phyloP scores from a whole-genome alignment of 164 flowering plant species.

The Saururus chinensis region DNA sequence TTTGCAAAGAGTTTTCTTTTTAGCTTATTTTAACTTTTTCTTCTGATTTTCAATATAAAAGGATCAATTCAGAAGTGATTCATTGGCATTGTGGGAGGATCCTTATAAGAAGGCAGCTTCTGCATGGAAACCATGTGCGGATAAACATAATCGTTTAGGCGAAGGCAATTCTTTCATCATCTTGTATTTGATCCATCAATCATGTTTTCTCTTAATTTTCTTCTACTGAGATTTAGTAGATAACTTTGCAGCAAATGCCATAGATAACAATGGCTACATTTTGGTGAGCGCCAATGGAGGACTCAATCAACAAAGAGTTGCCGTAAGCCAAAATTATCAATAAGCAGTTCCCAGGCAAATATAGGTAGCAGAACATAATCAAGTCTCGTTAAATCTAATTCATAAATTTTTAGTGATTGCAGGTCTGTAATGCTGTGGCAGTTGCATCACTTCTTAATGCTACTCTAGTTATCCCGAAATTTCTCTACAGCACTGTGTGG shows the following conservation, averaged over 20 bases:
- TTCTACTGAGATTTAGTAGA: neutral
- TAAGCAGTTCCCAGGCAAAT: neutral
- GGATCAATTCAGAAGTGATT: constrained; percentile 41
- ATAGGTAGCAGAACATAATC: neutral
- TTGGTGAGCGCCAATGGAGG: constrained; percentile 98
- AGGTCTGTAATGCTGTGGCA: constrained; percentile 98
- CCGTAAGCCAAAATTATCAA: constrained; percentile 37
- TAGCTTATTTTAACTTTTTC: neutral
- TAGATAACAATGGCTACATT: constrained; percentile 50
- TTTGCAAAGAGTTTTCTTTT: neutral
- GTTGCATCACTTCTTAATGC: constrained; percentile 92
- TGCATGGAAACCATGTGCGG: constrained; percentile 79
- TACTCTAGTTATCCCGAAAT: constrained; percentile 81
- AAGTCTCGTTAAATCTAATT: neutral
- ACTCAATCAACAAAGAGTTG: constrained; percentile 97
- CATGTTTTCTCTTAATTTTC: neutral
- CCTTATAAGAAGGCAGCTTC: constrained; percentile 39
- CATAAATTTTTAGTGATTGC: constrained; percentile 11
- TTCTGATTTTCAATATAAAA: constrained; percentile 15
- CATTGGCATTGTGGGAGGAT: constrained; percentile 50
- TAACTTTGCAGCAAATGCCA: constrained; percentile 26
- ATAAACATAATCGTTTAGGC: constrained; percentile 17
- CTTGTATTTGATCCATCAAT: neutral
- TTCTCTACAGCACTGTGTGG: constrained; percentile 97
- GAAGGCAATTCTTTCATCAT: constrained; percentile 15